phyloP scores from a whole-genome alignment of 2,329 filamentous ascomycete genomes.

The Epichloe sp. region DNA sequence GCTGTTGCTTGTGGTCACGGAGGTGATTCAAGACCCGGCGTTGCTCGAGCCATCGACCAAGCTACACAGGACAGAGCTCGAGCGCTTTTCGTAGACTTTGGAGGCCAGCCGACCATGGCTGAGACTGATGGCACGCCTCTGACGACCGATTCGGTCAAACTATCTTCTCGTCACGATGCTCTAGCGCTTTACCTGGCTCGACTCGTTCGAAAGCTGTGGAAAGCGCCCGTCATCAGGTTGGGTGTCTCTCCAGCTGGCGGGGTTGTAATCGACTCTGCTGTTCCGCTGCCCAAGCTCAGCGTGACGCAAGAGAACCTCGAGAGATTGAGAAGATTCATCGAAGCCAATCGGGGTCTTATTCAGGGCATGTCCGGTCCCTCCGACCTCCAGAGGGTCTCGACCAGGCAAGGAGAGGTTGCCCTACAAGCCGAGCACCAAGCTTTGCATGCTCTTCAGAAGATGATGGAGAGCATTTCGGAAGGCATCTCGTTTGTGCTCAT shows the following conservation, averaged over 20 bases:
- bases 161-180: constrained; percentile 82
- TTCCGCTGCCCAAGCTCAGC: constrained; percentile 55
- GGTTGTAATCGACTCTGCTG: constrained; percentile 51
- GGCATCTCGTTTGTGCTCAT: constrained; percentile 94
- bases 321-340: constrained; percentile 67
- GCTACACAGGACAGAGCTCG: constrained; percentile 75
- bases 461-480: constrained; percentile 86
- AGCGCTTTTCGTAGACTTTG: constrained; percentile 82
- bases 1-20: constrained; percentile 94
- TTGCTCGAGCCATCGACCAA: constrained; percentile 68
- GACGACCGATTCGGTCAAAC: constrained; percentile 68
- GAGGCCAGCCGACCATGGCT: constrained; percentile 72
- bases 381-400: constrained; percentile 63
- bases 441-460: constrained; percentile 68
- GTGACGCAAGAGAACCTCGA: constrained; percentile 70
- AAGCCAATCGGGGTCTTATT: constrained; percentile 79
- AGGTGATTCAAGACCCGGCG: constrained; percentile 57
- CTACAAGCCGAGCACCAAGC: constrained; percentile 91
- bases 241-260: constrained; percentile 40
- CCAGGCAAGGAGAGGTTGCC: constrained; percentile 80
- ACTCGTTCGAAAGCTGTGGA: constrained; percentile 84
- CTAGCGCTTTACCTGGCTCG: constrained; percentile 78
- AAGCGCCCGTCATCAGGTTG: constrained; percentile 54
- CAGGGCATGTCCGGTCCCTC: constrained; percentile 88
- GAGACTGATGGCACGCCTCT: constrained; percentile 61